Base-by-base conservation (phyloP, 2,329 filamentous ascomycete species). In the Penicillium aurantiogriseum region DNA sequence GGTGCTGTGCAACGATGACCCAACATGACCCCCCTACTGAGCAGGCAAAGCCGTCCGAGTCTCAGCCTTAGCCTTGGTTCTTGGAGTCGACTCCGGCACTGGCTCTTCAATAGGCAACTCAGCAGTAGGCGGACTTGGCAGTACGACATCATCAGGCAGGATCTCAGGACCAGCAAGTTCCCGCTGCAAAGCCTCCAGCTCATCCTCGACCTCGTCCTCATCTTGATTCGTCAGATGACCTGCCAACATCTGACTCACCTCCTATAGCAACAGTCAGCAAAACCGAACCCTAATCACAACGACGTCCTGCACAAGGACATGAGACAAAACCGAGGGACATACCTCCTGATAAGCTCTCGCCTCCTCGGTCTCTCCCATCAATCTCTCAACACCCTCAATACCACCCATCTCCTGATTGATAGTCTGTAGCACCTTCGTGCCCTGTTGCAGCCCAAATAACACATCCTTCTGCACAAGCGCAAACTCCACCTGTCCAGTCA, bases 331-430 rank as follows among this genome's bases (percentile, higher is more conserved):
- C 17, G 17, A 49, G 38, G 25, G 31, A 72, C 81, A 57, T 67
- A 92, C 91, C 81, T 89, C 84, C 74, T 97, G 93, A 77, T 97
- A 97, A 31, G 91, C 91, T 67, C 91, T 85, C 8, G 92, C 93
- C 67, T 97, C 94, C 36, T 90, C 91, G 44, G 86, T 91, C 75
- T 97, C 92, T 25, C 90, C 92, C 87, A 97, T 90, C 67, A 99
- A 81, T 81, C 94, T 93, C 83, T 97, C 94, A 50, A 97, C 92
- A 62, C 89, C 87, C 67, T 96, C 92, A 61, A 99, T 80, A 2
- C 94, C 93, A 57, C 93, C 93, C 90, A 99, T 97, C 80, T 99
- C 93, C 68, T 85, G 85, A 73, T 97, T 89, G 57, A 99, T 97
- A 74, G 94, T 89, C 72, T 90, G 87, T 59, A 99, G 81, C 36